Percentiles rank a stretch among this genome's conserved stretches.
These are phyloP conservation scores for Emergomyces orientalis DNA, from an alignment of 2,329 filamentous ascomycete species.

Conservation along the genomic window DNA sequence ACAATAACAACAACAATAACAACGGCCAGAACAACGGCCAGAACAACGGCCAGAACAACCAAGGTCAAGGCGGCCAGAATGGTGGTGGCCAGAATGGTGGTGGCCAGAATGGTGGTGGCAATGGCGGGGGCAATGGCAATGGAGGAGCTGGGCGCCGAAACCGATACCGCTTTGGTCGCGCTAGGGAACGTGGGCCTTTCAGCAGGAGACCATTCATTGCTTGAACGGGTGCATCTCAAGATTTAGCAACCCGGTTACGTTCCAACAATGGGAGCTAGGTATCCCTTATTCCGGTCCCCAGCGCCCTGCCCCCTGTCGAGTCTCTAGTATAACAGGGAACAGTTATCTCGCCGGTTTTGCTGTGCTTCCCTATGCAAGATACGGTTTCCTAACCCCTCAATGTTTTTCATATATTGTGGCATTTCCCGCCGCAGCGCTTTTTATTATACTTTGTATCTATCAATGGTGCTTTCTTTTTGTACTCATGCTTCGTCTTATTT, in stretches of 20 bases:
- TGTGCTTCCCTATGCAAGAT: neutral
- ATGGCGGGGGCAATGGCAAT: neutral
- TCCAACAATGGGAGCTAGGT: neutral
- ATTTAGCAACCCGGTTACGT: neutral
- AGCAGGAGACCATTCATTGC: slow-evolving; percentile 4
- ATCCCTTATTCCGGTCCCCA: neutral
- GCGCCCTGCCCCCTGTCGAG: neutral
- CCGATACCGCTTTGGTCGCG: neutral
- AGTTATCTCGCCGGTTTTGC: neutral
- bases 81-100: neutral
- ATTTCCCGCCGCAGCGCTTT: neutral
- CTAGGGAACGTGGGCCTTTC: neutral
- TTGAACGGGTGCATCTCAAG: neutral
- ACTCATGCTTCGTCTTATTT: neutral
- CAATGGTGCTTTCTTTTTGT: neutral
- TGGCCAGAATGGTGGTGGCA: neutral
- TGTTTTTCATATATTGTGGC: neutral
- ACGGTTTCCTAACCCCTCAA: neutral
- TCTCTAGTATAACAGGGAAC: no score
- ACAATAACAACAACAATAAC: slow-evolving; percentile 8
- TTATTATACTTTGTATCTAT: slow-evolving; percentile 1
- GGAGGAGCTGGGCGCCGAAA: neutral
- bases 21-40: slow-evolving; percentile 5
- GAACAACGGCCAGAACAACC: slow-evolving; percentile 8
- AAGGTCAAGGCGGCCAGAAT: slow-evolving; percentile 4